Conservation (phyloP, 139 green algal species). For the Chlorella sp. region DNA sequence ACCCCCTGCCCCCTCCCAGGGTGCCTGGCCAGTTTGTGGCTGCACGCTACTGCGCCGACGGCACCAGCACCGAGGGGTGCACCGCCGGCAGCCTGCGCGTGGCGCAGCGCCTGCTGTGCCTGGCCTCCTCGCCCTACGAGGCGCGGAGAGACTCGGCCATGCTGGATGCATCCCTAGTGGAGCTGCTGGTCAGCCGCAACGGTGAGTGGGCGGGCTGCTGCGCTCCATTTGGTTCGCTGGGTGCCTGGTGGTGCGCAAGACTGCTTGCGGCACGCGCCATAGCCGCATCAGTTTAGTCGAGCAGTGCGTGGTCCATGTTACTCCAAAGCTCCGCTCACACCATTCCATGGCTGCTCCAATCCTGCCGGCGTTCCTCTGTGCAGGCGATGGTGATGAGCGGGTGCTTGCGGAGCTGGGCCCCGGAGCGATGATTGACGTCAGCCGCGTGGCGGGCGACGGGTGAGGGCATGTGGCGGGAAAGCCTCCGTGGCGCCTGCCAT, state of each 20-base stretch:
- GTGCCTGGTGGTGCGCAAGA: too few species aligned
- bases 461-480: slow-evolving; percentile 10
- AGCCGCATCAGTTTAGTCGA: too few species aligned
- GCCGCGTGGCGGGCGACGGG: slow-evolving; percentile 75
- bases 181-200: slow-evolving; percentile 58
- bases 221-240: too few species aligned
- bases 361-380: too few species aligned
- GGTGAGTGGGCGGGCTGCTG: background rate
- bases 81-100: slow-evolving; percentile 1
- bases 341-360: background rate
- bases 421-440: slow-evolving; percentile 67
- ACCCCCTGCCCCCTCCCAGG: background rate
- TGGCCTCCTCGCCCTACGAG: slow-evolving; percentile 74
- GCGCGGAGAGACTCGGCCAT: slow-evolving; percentile 67
- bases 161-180: slow-evolving; percentile 80
- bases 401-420: slow-evolving; percentile 64
- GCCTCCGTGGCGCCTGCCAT: too few species aligned
- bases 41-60: slow-evolving; percentile 32
- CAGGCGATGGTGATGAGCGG: slow-evolving; percentile 40
- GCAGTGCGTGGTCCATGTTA: too few species aligned
- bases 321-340: too few species aligned
- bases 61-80: slow-evolving; percentile 2
- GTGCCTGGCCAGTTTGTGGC: slow-evolving; percentile 72
- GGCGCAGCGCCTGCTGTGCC: slow-evolving; percentile 7
- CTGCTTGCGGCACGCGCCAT: background rate